phyloP scores from a whole-genome alignment of 2,329 filamentous ascomycete genomes.

The Conoideocrella luteorostrata region DNA sequence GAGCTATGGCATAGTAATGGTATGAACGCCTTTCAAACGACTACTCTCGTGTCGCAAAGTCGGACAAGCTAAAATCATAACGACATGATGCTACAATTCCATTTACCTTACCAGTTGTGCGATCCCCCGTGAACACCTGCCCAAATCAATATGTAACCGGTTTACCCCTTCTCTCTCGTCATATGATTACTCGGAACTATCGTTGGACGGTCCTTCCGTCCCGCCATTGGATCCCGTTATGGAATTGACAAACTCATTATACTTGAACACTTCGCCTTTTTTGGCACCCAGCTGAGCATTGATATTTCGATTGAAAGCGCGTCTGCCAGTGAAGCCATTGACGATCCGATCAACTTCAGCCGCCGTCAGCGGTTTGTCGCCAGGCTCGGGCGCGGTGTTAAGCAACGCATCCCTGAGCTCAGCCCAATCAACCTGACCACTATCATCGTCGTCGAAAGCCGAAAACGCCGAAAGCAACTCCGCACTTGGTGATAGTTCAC shows the following conservation, averaged over 20 bases:
- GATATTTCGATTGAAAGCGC: slow-evolving; percentile 68
- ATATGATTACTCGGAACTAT: slow-evolving; percentile 17
- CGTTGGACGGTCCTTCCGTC: slow-evolving; percentile 20
- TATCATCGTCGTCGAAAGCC: slow-evolving; percentile 93
- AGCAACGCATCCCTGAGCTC: slow-evolving; percentile 80
- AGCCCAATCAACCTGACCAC: slow-evolving; percentile 78
- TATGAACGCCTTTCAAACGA: too few species aligned
- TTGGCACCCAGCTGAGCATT: slow-evolving; percentile 47
- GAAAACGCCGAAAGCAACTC: slow-evolving; percentile 88
- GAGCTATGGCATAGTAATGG: too few species aligned
- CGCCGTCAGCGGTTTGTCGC: slow-evolving; percentile 57
- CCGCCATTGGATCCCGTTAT: slow-evolving; percentile 49
- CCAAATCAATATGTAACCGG: too few species aligned
- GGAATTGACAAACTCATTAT: slow-evolving; percentile 81
- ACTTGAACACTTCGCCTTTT: slow-evolving; percentile 84
- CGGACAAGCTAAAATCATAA: too few species aligned
- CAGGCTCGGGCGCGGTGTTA: slow-evolving; percentile 72
- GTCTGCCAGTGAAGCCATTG: slow-evolving; percentile 73
- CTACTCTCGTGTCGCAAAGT: too few species aligned
- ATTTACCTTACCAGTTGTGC: too few species aligned
- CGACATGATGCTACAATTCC: too few species aligned
- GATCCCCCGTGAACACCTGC: too few species aligned
- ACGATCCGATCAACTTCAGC: slow-evolving; percentile 83
- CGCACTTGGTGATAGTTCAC: slow-evolving; percentile 65
- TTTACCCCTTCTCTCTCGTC: too few species aligned